phyloP scores from a whole-genome alignment of 306 rosid genomes.

The Biancaea sappan region DNA sequence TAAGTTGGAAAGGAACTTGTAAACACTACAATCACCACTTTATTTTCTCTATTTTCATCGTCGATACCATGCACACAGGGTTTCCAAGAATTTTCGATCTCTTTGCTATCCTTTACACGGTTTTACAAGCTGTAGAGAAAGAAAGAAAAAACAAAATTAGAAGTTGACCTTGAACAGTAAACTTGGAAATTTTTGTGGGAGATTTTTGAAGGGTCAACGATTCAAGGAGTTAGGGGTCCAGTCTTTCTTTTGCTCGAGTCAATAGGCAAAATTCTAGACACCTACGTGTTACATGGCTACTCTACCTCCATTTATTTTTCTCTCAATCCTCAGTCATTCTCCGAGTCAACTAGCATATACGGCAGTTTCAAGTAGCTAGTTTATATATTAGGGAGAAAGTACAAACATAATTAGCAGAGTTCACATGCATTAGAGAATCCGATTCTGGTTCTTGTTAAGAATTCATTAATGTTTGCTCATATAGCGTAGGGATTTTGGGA shows the following conservation, averaged over 20 bases:
- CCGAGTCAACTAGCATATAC: constrained; percentile 31
- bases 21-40: not conserved
- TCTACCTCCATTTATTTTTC: not conserved
- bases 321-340: constrained; percentile 17
- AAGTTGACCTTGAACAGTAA: constrained; percentile 23
- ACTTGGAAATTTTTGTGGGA: not conserved
- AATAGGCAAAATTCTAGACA: not conserved
- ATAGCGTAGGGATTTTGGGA: too few species aligned
- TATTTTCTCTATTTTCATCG: too few species aligned
- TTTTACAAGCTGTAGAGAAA: too few species aligned
- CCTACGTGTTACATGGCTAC: not conserved
- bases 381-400: not conserved
- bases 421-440: too few species aligned
- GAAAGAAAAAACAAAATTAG: too few species aligned
- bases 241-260: not conserved
- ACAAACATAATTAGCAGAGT: too few species aligned
- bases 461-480: not conserved
- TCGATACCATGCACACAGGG: not conserved
- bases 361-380: not conserved
- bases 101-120: not conserved
- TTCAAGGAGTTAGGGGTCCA: too few species aligned
- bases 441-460: not conserved
- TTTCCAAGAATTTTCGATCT: not conserved
- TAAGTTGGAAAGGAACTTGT: too few species aligned
- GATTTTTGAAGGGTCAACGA: not conserved